Base-by-base conservation (phyloP, 1,284 basidiomycete species). In the Lentinula novae-zelandiae region DNA sequence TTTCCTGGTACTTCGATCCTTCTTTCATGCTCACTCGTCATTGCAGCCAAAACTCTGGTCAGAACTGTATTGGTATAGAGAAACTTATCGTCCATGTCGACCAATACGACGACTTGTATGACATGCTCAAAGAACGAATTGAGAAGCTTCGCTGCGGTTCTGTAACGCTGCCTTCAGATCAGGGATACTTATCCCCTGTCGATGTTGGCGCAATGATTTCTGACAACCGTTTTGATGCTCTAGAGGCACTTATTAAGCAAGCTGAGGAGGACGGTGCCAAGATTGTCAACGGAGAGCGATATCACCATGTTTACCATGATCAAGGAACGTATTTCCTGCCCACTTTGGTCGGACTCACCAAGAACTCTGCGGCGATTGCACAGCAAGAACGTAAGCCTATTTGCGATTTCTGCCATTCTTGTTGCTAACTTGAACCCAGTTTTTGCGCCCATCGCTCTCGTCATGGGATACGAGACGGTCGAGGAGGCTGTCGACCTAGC, bases 41-140 rank as follows among this genome's bases (percentile, higher is more conserved):
- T 42, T 52, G 49, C 69, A 93, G 92, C 78, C 93, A 95, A 79
- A 94, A 93, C 63, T 83, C 84, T 48, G 96, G 96, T 15, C 96
- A 98, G 75, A 98, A 98, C 72, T 99, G 96, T 72, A 96, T 97
- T 66, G 95, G 96, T 33, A 92, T 96, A 62, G 96, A 99, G 73
- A 85, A 95, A 0, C 85, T 98, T 65, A 84, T 98, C 51, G 93
- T 98, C 38, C 93, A 94, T 67, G 71, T 77, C 0, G 79, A 81
- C 0, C 87, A 93, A 66, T 89, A 95, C 66, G 83, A 90, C 36
- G 81, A 86, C 5, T 83, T 99, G 56, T 81, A 90, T 65, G 75
- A 78, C 5, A 81, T 85, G 40, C 78, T 97, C 68, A 68, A 76
- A 10, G 82, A 87, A 13, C 84, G 89, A 13, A 82, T 88, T 34